Percentiles rank a stretch among this genome's conserved stretches.
These are phyloP conservation scores for Arabidopsis arenosa DNA, from an alignment of 345 rosid genomes.

Conservation along the genomic window DNA sequence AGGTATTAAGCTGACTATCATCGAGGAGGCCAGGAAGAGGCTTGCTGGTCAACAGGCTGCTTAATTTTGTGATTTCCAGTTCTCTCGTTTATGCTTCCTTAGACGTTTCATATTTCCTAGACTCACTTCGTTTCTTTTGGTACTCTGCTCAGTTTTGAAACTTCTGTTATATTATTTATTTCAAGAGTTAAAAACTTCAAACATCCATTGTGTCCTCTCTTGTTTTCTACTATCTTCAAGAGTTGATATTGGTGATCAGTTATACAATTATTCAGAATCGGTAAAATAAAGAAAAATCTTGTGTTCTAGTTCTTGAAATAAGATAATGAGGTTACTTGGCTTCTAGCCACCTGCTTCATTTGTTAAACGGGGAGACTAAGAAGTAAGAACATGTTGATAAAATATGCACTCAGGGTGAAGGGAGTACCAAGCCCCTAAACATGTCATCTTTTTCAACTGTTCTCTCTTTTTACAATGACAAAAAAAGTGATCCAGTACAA, in stretches of 20 bases:
- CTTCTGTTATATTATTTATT: slow-evolving; percentile 23
- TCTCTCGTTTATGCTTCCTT: neutral
- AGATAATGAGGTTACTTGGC: neutral
- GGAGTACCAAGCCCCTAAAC: neutral
- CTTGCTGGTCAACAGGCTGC: slow-evolving; percentile 58
- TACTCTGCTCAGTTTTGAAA: slow-evolving; percentile 22
- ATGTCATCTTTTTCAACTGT: neutral
- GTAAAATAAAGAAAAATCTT: no score
- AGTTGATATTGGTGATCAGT: neutral
- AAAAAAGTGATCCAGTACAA: slow-evolving; percentile 18
- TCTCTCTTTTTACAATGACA: slow-evolving; percentile 24
- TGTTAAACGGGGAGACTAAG: neutral
- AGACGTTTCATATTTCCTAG: slow-evolving; percentile 22
- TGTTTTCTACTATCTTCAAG: neutral
- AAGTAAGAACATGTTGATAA: neutral
- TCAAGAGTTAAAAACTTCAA: slow-evolving; percentile 15
- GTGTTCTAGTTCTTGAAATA: neutral
- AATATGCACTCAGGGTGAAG: neutral
- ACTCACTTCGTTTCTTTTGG: slow-evolving; percentile 26
- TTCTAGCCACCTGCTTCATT: neutral
- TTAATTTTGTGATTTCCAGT: slow-evolving; percentile 22
- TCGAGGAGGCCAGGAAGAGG: slow-evolving; percentile 88
- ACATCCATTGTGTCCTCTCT: neutral
- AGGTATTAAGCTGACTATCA: slow-evolving; percentile 83
- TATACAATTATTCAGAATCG: neutral